These are phyloP conservation scores for Coemansia sp. DNA, from an alignment of 192 early-diverging fungal species.

Conservation along the genomic window DNA sequence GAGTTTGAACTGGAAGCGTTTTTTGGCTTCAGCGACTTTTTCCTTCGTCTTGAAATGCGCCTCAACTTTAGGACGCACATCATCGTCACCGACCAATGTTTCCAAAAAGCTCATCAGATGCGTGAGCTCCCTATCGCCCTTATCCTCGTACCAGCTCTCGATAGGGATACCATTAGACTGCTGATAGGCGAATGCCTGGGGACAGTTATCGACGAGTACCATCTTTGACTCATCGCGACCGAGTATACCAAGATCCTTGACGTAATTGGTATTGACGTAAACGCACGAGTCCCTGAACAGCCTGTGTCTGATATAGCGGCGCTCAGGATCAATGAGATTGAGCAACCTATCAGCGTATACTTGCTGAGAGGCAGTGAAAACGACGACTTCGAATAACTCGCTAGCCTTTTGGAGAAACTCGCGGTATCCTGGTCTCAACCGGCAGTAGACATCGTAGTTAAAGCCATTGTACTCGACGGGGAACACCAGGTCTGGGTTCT, in stretches of 20 bases:
- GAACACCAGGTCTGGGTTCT: slow-evolving; percentile 66
- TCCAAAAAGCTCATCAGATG: slow-evolving; percentile 67
- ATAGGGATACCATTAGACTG: slow-evolving; percentile 76
- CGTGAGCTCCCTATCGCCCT: slow-evolving; percentile 65
- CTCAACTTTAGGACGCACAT: slow-evolving; percentile 71
- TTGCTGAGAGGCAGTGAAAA: slow-evolving; percentile 78
- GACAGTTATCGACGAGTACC: slow-evolving; percentile 73
- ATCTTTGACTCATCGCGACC: slow-evolving; percentile 68
- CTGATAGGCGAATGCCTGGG: slow-evolving; percentile 78
- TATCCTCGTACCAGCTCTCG: slow-evolving; percentile 75
- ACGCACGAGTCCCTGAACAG: slow-evolving; percentile 74
- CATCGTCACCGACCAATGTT: slow-evolving; percentile 61
- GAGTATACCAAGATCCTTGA: slow-evolving; percentile 74
- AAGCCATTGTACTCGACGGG: slow-evolving; percentile 68
- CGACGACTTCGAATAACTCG: slow-evolving; percentile 68
- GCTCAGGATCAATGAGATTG: slow-evolving; percentile 66
- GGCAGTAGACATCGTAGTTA: slow-evolving; percentile 69
- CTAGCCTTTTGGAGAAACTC: slow-evolving; percentile 66
- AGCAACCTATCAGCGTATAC: slow-evolving; percentile 70
- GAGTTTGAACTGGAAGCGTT: slow-evolving; percentile 26
- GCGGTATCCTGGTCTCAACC: slow-evolving; percentile 67
- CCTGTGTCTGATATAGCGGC: slow-evolving; percentile 66
- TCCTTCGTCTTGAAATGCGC: slow-evolving; percentile 58
- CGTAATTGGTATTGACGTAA: slow-evolving; percentile 67
- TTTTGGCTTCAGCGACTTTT: slow-evolving; percentile 49